Conservation (phyloP, 306 rosid genomes). For the Mimosa pudica region DNA sequence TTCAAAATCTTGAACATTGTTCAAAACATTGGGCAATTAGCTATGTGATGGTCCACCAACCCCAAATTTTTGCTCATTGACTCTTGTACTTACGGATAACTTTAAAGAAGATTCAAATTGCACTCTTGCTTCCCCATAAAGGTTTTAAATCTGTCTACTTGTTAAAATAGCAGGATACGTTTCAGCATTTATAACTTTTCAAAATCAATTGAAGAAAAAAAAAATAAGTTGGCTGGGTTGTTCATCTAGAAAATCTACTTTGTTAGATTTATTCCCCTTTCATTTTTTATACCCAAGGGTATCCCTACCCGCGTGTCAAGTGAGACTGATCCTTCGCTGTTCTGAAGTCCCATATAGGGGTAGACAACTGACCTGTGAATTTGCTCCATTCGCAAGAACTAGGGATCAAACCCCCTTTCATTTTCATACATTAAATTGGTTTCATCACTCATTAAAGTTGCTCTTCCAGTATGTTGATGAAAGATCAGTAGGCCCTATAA, state of each 20-base stretch:
- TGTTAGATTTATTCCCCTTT: not conserved
- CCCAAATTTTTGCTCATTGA: not conserved
- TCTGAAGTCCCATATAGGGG: no score
- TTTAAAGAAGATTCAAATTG: not conserved
- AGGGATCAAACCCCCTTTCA: no score
- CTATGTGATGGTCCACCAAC: not conserved
- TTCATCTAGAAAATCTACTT: not conserved
- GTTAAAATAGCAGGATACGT: no score
- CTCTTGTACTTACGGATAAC: not conserved
- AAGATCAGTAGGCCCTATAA: not conserved
- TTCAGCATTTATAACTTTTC: not conserved
- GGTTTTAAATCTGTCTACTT: not conserved
- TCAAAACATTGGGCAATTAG: not conserved
- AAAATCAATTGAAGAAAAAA: not conserved
- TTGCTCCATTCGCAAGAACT: no score
- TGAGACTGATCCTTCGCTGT: no score
- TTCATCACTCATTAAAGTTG: not conserved
- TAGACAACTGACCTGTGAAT: no score
- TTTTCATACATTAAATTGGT: no score
- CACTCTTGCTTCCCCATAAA: not conserved
- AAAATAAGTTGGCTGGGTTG: not conserved
- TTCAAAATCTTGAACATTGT: no score
- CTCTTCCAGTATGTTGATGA: not conserved
- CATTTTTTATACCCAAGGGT: no score
- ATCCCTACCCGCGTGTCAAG: no score